Percentiles rank a stretch among this genome's conserved stretches.
These are phyloP conservation scores for Serendipita sp. DNA, from an alignment of 768 basidiomycete genomes.

Conservation along the genomic window DNA sequence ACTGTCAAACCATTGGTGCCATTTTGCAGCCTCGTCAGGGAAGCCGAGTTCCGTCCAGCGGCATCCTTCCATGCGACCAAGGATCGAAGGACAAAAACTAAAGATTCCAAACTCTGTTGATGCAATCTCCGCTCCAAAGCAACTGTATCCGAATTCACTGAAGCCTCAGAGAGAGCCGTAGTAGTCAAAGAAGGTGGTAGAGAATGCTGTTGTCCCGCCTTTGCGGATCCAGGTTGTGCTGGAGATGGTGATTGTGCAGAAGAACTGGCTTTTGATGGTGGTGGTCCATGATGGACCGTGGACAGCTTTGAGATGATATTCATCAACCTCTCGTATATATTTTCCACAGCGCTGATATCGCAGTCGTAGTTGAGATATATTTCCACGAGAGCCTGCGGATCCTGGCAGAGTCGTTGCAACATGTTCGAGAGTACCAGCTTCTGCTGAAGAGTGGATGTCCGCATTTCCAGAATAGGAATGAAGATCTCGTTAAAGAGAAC, in stretches of 20 bases:
- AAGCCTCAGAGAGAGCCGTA: conserved; percentile 34
- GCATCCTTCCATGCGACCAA: conserved; percentile 81
- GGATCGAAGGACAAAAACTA: conserved; percentile 75
- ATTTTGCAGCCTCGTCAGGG: conserved; percentile 35
- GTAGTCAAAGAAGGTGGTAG: conserved; percentile 53
- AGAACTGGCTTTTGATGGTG: conserved; percentile 28
- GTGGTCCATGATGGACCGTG: conserved; percentile 35
- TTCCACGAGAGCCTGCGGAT: conserved; percentile 94
- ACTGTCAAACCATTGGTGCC: not conserved
- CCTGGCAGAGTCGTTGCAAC: conserved; percentile 76
- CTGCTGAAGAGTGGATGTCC: conserved; percentile 86
- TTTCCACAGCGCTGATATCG: conserved; percentile 84
- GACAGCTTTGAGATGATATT: conserved; percentile 91
- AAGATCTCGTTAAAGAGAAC: conserved; percentile 98
- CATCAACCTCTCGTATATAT: conserved; percentile 95
- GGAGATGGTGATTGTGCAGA: conserved; percentile 42
- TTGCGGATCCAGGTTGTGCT: conserved; percentile 17
- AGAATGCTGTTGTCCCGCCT: conserved; percentile 8
- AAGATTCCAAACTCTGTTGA: conserved; percentile 86
- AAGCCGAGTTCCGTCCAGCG: conserved; percentile 16
- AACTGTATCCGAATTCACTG: conserved; percentile 39
- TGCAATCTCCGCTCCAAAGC: conserved; percentile 72
- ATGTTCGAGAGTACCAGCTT: conserved; percentile 86
- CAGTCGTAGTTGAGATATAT: conserved; percentile 99
- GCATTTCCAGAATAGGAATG: conserved; percentile 96